Conservation (phyloP, 1,284 basidiomycete species). For the Pseudozyma flocculosa region DNA sequence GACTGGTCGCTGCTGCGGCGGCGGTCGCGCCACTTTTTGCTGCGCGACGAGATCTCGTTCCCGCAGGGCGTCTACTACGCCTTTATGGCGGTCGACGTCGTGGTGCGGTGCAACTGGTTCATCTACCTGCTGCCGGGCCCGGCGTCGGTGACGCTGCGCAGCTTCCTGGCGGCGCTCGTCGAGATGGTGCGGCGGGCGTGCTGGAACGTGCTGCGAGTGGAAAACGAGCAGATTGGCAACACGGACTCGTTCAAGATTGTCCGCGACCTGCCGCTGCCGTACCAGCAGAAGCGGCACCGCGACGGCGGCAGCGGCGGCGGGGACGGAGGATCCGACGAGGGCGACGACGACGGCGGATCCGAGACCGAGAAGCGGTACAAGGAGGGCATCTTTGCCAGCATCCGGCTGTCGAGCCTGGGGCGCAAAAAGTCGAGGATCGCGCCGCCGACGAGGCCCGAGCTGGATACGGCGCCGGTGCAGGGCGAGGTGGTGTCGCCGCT, state of each 20-base stretch:
- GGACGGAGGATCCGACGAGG: neutral
- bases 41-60: conserved; percentile 69
- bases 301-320: neutral
- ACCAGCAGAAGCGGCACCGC: conserved; percentile 18
- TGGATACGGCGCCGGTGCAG: neutral
- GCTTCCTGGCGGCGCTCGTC: conserved; percentile 70
- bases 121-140: conserved; percentile 70
- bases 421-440: conserved; percentile 5
- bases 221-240: conserved; percentile 73
- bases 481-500: neutral
- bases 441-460: neutral
- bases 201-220: conserved; percentile 84
- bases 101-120: conserved; percentile 79
- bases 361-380: conserved; percentile 2
- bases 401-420: conserved; percentile 8
- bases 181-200: conserved; percentile 81
- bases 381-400: conserved; percentile 16
- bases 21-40: conserved; percentile 66
- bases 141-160: conserved; percentile 64
- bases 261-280: conserved; percentile 44
- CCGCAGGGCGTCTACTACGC: conserved; percentile 60
- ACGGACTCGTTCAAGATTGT: conserved; percentile 50
- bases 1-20: conserved; percentile 68
- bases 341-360: conserved; percentile 2
- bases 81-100: conserved; percentile 66